Percentiles rank a stretch among this genome's conserved stretches.
Evolutionary conservation across 2,329 filamentous ascomycete species (phyloP).

Genomic region (Aspergillus cejpii): DNA sequence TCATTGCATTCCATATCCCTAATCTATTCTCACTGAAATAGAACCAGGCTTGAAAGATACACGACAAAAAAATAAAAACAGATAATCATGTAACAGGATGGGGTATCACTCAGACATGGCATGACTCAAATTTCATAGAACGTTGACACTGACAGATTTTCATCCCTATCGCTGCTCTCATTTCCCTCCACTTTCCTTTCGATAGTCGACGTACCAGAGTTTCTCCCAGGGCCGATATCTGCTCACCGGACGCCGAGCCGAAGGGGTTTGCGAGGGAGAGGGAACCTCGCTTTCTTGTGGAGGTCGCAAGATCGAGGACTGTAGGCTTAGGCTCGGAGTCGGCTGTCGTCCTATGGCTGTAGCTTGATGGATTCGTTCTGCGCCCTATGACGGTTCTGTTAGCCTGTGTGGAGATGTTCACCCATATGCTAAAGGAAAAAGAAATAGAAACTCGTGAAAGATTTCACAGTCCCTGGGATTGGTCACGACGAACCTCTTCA

Average conservation of each 20-base stretch:
- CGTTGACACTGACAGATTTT: conserved; percentile 2
- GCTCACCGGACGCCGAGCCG: conserved; percentile 17
- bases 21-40: neutral
- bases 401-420: conserved; percentile 13
- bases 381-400: conserved; percentile 19
- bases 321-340: conserved; percentile 1
- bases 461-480: conserved; percentile 40
- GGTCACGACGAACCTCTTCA: conserved; percentile 46
- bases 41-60: no score
- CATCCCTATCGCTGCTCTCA: conserved; percentile 1
- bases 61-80: conserved; percentile 1
- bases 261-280: conserved; percentile 24
- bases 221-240: conserved; percentile 38
- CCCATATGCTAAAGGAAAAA: neutral
- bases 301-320: conserved; percentile 13
- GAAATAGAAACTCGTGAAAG: conserved; percentile 9
- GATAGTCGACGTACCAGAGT: conserved; percentile 41
- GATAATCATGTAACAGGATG: conserved; percentile 8
- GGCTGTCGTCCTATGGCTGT: neutral
- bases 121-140: conserved; percentile 8
- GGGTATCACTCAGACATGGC: conserved; percentile 17
- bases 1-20: neutral
- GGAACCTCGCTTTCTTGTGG: conserved; percentile 10
- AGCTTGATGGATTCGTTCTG: conserved; percentile 9
- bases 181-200: conserved; percentile 25